phyloP scores from a whole-genome alignment of 2,329 filamentous ascomycete species.

The Penicillium janthinellum region DNA sequence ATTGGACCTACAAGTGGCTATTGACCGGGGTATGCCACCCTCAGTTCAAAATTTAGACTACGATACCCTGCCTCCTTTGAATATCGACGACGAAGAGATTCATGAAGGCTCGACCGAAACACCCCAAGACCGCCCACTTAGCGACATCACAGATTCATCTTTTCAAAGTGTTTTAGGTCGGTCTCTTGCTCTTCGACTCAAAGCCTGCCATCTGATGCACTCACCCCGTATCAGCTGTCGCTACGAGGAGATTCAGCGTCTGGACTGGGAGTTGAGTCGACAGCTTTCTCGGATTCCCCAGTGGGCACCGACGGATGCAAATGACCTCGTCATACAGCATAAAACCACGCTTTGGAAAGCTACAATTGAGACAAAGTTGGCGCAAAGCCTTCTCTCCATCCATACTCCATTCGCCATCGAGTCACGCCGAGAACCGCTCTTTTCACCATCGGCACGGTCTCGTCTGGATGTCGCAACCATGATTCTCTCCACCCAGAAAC shows the following conservation, averaged over 20 bases:
- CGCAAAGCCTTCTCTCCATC: conserved; percentile 41
- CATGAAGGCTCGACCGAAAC: conserved; percentile 34
- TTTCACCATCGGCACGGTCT: conserved; percentile 38
- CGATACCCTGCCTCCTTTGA: conserved; percentile 53
- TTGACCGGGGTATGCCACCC: conserved; percentile 59
- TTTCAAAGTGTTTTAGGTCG: conserved; percentile 36
- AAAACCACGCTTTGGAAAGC: conserved; percentile 37
- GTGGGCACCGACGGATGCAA: conserved; percentile 29
- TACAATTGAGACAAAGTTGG: conserved; percentile 39
- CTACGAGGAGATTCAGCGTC: conserved; percentile 43
- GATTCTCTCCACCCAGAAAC: conserved; percentile 42
- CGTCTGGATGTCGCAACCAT: conserved; percentile 41
- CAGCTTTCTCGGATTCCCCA: conserved; percentile 37
- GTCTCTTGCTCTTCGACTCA: conserved; percentile 37
- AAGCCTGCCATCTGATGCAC: conserved; percentile 39
- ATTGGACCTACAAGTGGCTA: conserved; percentile 57
- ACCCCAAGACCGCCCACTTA: conserved; percentile 33
- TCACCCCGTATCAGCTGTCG: conserved; percentile 39
- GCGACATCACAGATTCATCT: conserved; percentile 41
- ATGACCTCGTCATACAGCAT: conserved; percentile 27
- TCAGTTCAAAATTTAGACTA: conserved; percentile 47
- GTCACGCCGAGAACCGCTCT: conserved; percentile 34
- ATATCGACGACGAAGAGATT: conserved; percentile 55
- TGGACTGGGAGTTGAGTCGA: conserved; percentile 44
- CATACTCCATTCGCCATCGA: conserved; percentile 45